Base-by-base conservation (phyloP, 441 rosid genomes). In the Mallotus japonicus region DNA sequence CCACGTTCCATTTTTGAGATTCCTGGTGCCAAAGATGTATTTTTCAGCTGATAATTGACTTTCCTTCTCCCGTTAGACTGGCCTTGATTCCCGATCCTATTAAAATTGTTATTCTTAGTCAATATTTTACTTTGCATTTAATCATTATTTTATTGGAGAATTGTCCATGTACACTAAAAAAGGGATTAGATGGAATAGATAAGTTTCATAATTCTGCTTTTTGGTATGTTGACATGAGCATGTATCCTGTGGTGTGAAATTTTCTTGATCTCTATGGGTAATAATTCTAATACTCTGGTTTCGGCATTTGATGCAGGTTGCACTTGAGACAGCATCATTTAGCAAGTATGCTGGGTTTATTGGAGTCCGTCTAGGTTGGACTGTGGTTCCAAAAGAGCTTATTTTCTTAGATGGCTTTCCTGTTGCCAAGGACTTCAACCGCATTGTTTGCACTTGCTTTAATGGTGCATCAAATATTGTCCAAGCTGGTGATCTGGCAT, bases 261-360 rank as follows among this genome's bases (percentile, higher is more conserved):
- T 28, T 19, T 15, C 34, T 62, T 69, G 8, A 7, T n/a, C 47
- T 59, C 22, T 66, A 47, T 14, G 15, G 19, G 32, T 14, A 46
- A n/a, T 22, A 9, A 37, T 5, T 62, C 56, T 42, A 24, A 75
- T 15, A 6, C 66, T 46, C 53, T 42, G 73, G 70, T 37, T 69
- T 24, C 69, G 54, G 53, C 62, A 49, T 42, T 62, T 28, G 16
- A 62, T 81, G 46, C 83, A 95, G 99, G 98, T 95, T 50, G 97
- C 99, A 28, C 59, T 95, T 65, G 99, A 95, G 90, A 92, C 97
- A 47, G 76, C 97, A 72, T 95, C 99, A 14, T 95, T 95, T 76
- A 93, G 99, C 77, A 95, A 95, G 85, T 91, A 93, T 81, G 98
- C 98, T 55, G 99, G 99, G 66, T 95, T 95, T 76, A 93, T 97